Evolutionary conservation across 345 rosid genomes (phyloP), one percentile per base, ranked within the genome.

Genomic region (Mangifera indica): DNA sequence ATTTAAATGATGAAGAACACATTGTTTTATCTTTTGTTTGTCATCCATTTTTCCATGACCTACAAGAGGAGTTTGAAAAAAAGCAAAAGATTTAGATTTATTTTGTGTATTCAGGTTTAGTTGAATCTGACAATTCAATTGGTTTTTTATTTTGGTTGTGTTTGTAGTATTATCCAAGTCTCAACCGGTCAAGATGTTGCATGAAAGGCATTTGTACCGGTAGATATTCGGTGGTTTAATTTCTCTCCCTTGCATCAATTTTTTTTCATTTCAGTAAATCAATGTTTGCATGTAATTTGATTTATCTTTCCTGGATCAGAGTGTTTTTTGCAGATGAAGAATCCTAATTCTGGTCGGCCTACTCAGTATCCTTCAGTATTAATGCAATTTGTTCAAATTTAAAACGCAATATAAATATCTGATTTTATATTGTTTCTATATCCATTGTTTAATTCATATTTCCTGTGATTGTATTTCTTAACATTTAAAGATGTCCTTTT

Each of bases 291-390:
- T 72, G 53, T 13, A 54, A 10, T 59, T 82, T 77, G 55, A 73
- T 62, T 58, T 49, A 15, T 62, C 68, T 63, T 62, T 25, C 74
- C 70, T 79, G 77, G 45, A 63, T 74, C 88, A 96, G 99, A 96
- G 84, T 96, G 99, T 81, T 96, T 96, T 83, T 86, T 96, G 83
- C 98, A 91, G 84, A 93, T 96, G 99, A 96, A 96, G 84, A 90
- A 87, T 88, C 98, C 97, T 25, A 89, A 87, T 81, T 87, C 97
- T 12, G 77, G 91, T 57, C 94, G 89, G 72, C 98, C 98, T 79
- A 93, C 95, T 3, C 98, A 93, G 99, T 96, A 96, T 96, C 99
- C 98, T 96, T 83, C n/a, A 13, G 46, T 49, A 14, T 17, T 46
- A 25, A 20, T 32, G 54, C 13, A 17, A 59, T 71, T 46, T 37